Base-by-base conservation (phyloP, 345 rosid genomes). In the Ceriops decandra region DNA sequence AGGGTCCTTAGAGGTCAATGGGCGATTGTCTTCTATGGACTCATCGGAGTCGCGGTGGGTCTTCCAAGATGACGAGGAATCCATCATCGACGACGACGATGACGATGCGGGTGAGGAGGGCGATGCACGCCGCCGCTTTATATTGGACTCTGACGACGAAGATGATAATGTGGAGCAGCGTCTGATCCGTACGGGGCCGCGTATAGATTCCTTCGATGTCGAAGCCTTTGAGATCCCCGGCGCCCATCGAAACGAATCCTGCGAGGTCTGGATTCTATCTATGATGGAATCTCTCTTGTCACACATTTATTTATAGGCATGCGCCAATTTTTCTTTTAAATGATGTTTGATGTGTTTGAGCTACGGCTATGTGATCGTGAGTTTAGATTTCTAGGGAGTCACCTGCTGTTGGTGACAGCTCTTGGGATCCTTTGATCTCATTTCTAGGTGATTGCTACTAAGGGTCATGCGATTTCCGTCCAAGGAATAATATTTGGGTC, bases 141-240 rank as follows among this genome's bases (percentile, higher is more conserved):
- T 77, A 57, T 52, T 87, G 46, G 96, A 90, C 67, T 90, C 98
- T 9, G 96, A 92, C 4, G 97, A 90, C 6, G 77, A 72, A 11
- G 96, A 89, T 1, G 96, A 86, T 70, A 84, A 78, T 76, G 74
- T 77, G 4, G 96, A 84, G 79, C 92, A 91, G 57, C 85, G 88
- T 30, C 66, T 95, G 87, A 84, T 95, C 79, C 96, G 99, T 21
- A 91, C 96, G 10, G 96, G 95, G 5, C 95, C 90, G 5, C 91
- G 83, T 75, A 79, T 85, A 57, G 99, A 95, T 72, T 91, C 96
- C 21, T 95, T 95, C 67, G 99, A 95, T 75, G 98, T 91, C 20
- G 99, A 95, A 76, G 99, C 99, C 17, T 89, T 91, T 27, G 99
- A 95, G 74, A 86, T 95, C 68, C 98, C 93, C 1, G 90, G 97